Evolutionary conservation across 805 yeast species (phyloP), one percentile per base, ranked within the genome.

Genomic region (Candida taoyuanica): DNA sequence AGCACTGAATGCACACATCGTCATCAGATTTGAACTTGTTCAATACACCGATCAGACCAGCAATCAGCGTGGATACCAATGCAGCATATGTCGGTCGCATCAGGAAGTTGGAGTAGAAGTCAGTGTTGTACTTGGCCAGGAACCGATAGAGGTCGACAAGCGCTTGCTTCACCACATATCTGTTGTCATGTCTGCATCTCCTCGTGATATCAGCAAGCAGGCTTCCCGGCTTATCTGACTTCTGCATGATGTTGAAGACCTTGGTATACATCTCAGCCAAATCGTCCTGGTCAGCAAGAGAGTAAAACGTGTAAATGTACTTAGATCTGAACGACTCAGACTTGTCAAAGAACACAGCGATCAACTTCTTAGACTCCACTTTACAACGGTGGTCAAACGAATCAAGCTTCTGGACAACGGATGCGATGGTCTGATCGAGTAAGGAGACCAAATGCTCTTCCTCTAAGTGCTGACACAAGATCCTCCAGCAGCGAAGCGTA

Each of bases 81-180:
- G 60, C 49, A 3, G 56, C 46, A 29, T 62, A 53, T 3, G 54
- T 50, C 5, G 53, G 49, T 30, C 65, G 65, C 13, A 58, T 51
- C 21, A 76, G 67, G 34, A 67, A 64, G 7, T 60, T 62, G 16
- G 64, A 60, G 42, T 77, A 76, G 47, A 75, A 65, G 26, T 70
- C 68, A 3, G 59, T 56, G 47, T 78, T 78, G 50, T 72, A 73
- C 21, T 70, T 64, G n/a, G 60, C 50, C 19, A 82, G 60, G 50
- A 73, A 81, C 24, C 68, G 66, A 17, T 68, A 62, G 26, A 85
- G 64, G 50, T 86, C 95, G 39, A 67, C 70, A 17, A 87, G 59
- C 2, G 82, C 85, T 53, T 84, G 94, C 39, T 72, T 68, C 1
- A 85, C 83, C 5, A 88, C 86, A 63, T 78, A 76, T 33, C 73